Evolutionary conservation across 768 basidiomycete genomes (phyloP), one percentile per base, ranked within the genome.

Genomic region (Russula virescens): DNA sequence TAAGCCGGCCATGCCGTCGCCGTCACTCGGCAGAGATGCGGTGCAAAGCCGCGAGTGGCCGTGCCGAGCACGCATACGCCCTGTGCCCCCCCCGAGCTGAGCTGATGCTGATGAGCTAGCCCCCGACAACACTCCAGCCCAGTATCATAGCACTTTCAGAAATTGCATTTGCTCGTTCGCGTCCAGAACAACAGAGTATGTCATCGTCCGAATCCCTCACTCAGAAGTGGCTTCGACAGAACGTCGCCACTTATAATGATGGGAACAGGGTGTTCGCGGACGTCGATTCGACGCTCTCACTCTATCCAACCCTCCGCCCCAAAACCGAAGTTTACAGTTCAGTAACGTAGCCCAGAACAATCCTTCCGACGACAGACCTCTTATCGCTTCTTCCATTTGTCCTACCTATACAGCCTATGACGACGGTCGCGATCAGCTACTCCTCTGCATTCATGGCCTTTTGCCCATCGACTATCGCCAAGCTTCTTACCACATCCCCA

Each of bases 391-490:
- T 52, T 65, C 57, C 45, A 46, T 9, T 31, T 28, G n/a, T n/a
- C n/a, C n/a, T n/a, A 55, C 51, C 58, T 42, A 38, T 38, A 68
- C 71, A 97, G 93, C 90, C 0, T 94, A 91, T 76, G 94, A 99
- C 73, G 93, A 97, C 67, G 97, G 97, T 51, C 85, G 96, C 42
- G 88, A 92, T 0, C 93, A 95, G 70, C 80, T 98, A 19, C 82
- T 99, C 28, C 85, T 98, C 60, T 94, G 92, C 66, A 69, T 96
- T 3, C 91, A 97, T 70, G 97, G 97, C 11, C 83, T 98, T 5
- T 79, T 99, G 1, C 94, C 94, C 5, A 97, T 99, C 68, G 74
- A 81, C 0, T 96, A 85, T 76, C 81, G 88, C 53, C 75, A 79
- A 1, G 76, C 84, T 0, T 79, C 87, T 2, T 99, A 99, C 79